Evolutionary conservation across 345 rosid species (phyloP).

Genomic region (Sonneratia alba): DNA sequence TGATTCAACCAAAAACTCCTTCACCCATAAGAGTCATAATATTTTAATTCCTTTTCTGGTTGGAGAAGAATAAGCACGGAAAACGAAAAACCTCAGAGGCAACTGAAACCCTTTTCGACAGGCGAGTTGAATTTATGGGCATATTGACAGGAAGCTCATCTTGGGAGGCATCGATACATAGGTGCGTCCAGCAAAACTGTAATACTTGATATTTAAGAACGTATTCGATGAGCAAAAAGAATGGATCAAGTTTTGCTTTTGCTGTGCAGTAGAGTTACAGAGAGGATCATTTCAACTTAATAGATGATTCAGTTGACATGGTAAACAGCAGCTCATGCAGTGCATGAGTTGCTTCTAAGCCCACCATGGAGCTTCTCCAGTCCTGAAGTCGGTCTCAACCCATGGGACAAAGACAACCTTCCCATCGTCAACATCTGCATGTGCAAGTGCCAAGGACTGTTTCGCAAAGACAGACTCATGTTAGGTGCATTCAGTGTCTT

Average conservation of each 20-base stretch:
- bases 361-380: slow-evolving; percentile 98
- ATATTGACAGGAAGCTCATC: neutral
- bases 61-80: no score
- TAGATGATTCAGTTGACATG: neutral
- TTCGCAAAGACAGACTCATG: neutral
- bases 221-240: neutral
- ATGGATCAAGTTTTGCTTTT: neutral
- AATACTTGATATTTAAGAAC: neutral
- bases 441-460: slow-evolving; percentile 94
- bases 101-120: neutral
- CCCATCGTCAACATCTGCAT: slow-evolving; percentile 60
- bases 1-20: no score
- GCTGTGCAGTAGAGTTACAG: neutral
- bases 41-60: no score
- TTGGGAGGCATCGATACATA: neutral
- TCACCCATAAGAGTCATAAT: neutral
- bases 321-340: neutral
- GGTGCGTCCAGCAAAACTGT: neutral
- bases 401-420: slow-evolving; percentile 90
- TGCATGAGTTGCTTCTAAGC: slow-evolving; percentile 24
- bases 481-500: neutral
- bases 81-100: neutral
- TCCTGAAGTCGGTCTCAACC: slow-evolving; percentile 97
- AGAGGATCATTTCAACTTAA: neutral
- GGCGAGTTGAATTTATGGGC: neutral